These are phyloP conservation scores for Malus sieversii DNA, from an alignment of 306 rosid genomes.

Conservation along the genomic window DNA sequence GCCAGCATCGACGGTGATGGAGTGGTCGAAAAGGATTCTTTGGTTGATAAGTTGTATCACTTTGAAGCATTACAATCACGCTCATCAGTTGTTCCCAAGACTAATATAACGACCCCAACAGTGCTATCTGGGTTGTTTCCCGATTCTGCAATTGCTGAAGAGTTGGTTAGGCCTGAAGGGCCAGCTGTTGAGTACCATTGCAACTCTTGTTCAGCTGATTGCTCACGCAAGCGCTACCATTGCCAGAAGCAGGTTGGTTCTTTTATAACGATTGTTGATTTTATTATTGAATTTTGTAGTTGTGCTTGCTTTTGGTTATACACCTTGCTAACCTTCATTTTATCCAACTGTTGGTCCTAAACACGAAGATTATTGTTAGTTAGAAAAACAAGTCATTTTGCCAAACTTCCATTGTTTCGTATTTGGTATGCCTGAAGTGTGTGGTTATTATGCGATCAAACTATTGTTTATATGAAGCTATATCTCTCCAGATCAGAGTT, in stretches of 20 bases:
- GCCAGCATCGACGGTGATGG: conserved; percentile 31
- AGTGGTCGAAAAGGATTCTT: conserved; percentile 36
- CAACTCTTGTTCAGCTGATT: conserved; percentile 93
- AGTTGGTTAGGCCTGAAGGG: conserved; percentile 69
- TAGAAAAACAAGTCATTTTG: neutral
- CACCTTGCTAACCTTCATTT: neutral
- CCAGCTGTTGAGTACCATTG: conserved; percentile 92
- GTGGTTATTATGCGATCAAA: neutral
- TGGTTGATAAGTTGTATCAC: conserved; percentile 66
- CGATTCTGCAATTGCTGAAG: conserved; percentile 67
- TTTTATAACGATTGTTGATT: neutral
- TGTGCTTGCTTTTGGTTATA: neutral
- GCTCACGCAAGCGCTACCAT: conserved; percentile 96
- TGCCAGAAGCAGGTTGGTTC: conserved; percentile 89
- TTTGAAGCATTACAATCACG: conserved; percentile 55
- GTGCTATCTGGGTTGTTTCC: conserved; percentile 68
- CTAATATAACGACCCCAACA: conserved; percentile 37
- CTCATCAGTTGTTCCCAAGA: conserved; percentile 45
- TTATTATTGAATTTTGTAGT: neutral
- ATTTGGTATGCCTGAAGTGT: neutral
- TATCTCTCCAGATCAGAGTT: neutral
- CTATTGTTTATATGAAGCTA: neutral
- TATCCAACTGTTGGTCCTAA: neutral
- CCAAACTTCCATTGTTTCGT: neutral
- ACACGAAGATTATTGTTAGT: neutral